Conservation (phyloP, 75 land plant genomes). For the Larix kaempferi region DNA sequence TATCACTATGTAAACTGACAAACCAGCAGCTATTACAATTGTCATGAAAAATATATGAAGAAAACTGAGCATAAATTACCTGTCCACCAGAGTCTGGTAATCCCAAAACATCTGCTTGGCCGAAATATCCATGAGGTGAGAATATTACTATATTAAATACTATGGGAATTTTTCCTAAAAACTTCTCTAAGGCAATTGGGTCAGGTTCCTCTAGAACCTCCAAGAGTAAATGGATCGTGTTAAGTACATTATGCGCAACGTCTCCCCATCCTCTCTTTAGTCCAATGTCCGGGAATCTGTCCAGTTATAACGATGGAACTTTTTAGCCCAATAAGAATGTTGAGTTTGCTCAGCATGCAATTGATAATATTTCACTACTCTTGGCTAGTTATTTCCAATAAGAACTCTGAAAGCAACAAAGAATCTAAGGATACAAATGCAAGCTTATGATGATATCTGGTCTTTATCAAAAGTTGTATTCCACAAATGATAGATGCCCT, state of each 20-base stretch:
- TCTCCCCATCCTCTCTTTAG: conserved; percentile 70
- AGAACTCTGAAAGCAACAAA: neutral
- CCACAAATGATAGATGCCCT: neutral
- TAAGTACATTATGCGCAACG: conserved; percentile 62
- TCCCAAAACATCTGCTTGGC: conserved; percentile 92
- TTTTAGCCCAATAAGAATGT: conserved; percentile 1
- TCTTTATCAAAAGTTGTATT: neutral
- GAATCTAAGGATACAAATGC: neutral
- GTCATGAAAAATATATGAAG: no score
- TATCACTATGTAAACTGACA: no score
- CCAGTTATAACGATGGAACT: neutral
- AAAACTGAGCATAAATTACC: conserved; percentile 37
- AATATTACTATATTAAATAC: conserved; percentile 81
- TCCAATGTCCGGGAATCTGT: conserved; percentile 79
- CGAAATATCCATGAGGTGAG: conserved; percentile 95
- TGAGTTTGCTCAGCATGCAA: neutral
- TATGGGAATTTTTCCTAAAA: conserved; percentile 72
- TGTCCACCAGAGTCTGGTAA: conserved; percentile 99
- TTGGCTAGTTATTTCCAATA: neutral
- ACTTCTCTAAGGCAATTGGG: conserved; percentile 57
- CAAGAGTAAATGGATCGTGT: conserved; percentile 54
- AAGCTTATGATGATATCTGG: neutral
- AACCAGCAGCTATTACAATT: neutral
- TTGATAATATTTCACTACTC: neutral
- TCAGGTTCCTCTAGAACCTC: conserved; percentile 92